Percentiles rank a stretch among this genome's conserved stretches.
Evolutionary conservation across 345 rosid species (phyloP).

Genomic region (Turritis glabra): DNA sequence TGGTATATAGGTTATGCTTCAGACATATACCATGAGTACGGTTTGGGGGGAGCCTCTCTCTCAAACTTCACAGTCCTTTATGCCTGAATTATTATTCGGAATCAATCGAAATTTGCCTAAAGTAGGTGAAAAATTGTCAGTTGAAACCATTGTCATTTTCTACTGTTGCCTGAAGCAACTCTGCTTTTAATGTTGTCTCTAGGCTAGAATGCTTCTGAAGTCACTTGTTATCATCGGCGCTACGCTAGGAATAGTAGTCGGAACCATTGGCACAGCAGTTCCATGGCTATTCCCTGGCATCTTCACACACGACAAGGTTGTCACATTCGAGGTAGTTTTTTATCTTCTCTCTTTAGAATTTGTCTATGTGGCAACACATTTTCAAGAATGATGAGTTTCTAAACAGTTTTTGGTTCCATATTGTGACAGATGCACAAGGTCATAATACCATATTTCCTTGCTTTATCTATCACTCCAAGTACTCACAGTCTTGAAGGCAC

Average conservation of each 20-base stretch:
- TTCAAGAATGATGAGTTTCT: constrained; percentile 7
- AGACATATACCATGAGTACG: constrained; percentile 59
- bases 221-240: constrained; percentile 74
- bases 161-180: constrained; percentile 14
- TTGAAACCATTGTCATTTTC: background rate
- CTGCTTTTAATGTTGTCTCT: constrained; percentile 19
- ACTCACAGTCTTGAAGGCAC: constrained; percentile 88
- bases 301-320: constrained; percentile 65
- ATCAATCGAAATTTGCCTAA: constrained; percentile 59
- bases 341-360: background rate
- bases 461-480: constrained; percentile 63
- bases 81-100: constrained; percentile 87
- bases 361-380: background rate
- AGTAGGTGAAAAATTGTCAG: constrained; percentile 37
- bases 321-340: constrained; percentile 58
- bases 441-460: constrained; percentile 65
- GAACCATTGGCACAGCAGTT: constrained; percentile 58
- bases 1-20: constrained; percentile 67
- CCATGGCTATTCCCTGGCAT: constrained; percentile 72
- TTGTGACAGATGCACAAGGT: constrained; percentile 83
- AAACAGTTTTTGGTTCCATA: background rate
- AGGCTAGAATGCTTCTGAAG: constrained; percentile 81
- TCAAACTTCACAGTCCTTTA: constrained; percentile 92
- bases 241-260: constrained; percentile 58
- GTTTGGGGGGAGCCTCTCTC: constrained; percentile 92